These are phyloP conservation scores for Rhypophila decipiens DNA, from an alignment of 495 filamentous ascomycete species.

Conservation along the genomic window DNA sequence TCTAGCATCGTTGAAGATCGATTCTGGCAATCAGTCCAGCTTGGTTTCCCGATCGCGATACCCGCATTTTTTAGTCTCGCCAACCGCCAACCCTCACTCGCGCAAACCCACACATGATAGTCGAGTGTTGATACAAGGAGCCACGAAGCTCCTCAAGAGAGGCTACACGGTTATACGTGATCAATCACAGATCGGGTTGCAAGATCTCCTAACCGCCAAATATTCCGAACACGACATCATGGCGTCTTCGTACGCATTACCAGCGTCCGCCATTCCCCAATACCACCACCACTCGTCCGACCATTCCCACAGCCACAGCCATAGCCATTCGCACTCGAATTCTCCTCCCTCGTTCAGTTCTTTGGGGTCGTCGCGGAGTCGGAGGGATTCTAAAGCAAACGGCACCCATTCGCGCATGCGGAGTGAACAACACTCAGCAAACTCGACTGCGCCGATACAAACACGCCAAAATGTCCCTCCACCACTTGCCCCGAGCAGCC, in stretches of 20 bases:
- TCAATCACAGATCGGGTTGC: too few relatives aligned
- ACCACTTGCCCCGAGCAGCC: slow-evolving; percentile 15
- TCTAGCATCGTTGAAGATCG: too few relatives aligned
- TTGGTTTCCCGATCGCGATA: not conserved
- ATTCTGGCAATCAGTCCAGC: not conserved
- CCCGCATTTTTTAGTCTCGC: not conserved
- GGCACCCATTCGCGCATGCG: slow-evolving; percentile 20
- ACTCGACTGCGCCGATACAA: slow-evolving; percentile 26
- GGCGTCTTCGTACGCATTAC: slow-evolving; percentile 47
- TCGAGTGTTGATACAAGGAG: slow-evolving; percentile 11
- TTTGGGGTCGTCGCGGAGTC: slow-evolving; percentile 15
- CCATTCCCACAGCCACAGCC: slow-evolving; percentile 27
- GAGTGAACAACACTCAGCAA: slow-evolving; percentile 24
- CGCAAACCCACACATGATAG: slow-evolving; percentile 9
- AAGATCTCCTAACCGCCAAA: not conserved
- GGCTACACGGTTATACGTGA: not conserved
- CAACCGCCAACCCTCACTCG: slow-evolving; percentile 1
- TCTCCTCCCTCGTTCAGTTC: slow-evolving; percentile 20
- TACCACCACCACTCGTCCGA: slow-evolving; percentile 32
- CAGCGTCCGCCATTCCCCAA: slow-evolving; percentile 40
- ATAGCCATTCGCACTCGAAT: slow-evolving; percentile 31
- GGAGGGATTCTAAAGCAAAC: slow-evolving; percentile 15
- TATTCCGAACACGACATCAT: slow-evolving; percentile 21
- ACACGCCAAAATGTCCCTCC: slow-evolving; percentile 29
- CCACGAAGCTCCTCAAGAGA: slow-evolving; percentile 14